Evolutionary conservation across 768 basidiomycete species (phyloP).

Genomic region (Lanmaoa rubissima): DNA sequence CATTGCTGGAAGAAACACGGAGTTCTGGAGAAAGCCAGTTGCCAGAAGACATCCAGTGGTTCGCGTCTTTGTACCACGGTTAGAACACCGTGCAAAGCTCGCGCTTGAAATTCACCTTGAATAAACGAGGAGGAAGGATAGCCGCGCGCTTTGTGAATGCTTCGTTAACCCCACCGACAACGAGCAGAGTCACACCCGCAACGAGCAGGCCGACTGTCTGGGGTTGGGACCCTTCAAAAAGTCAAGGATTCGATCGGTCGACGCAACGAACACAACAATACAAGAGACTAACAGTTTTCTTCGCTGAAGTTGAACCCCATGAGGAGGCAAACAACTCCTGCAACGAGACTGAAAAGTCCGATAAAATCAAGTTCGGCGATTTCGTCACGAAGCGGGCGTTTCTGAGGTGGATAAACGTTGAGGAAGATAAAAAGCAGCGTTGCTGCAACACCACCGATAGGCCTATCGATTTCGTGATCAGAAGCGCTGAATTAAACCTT

Average conservation of each 20-base stretch:
- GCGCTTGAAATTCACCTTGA: constrained; percentile 45
- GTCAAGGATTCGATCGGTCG: not conserved
- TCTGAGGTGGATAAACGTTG: constrained; percentile 68
- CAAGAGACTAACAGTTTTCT: constrained; percentile 50
- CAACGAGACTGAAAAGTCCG: constrained; percentile 61
- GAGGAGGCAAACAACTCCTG: constrained; percentile 63
- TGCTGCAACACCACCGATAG: constrained; percentile 65
- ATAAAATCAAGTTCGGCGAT: constrained; percentile 66
- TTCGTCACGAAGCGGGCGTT: constrained; percentile 56
- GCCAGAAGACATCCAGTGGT: constrained; percentile 62
- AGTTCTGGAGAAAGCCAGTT: constrained; percentile 57
- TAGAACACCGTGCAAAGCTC: not conserved
- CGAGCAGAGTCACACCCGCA: constrained; percentile 51
- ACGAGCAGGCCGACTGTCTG: constrained; percentile 57
- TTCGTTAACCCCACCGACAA: constrained; percentile 57
- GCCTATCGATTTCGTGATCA: constrained; percentile 38
- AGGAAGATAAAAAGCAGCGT: constrained; percentile 66
- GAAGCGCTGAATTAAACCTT: not conserved
- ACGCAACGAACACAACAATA: not conserved
- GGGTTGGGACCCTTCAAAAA: constrained; percentile 47
- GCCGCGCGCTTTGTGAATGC: constrained; percentile 58
- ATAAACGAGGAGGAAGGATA: constrained; percentile 72
- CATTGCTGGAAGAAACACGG: constrained; percentile 53
- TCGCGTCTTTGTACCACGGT: constrained; percentile 46
- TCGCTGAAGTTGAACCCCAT: constrained; percentile 71